Evolutionary conservation across 1,284 basidiomycete genomes (phyloP), one percentile per base, ranked within the genome.

Genomic region (Boletus sp.): DNA sequence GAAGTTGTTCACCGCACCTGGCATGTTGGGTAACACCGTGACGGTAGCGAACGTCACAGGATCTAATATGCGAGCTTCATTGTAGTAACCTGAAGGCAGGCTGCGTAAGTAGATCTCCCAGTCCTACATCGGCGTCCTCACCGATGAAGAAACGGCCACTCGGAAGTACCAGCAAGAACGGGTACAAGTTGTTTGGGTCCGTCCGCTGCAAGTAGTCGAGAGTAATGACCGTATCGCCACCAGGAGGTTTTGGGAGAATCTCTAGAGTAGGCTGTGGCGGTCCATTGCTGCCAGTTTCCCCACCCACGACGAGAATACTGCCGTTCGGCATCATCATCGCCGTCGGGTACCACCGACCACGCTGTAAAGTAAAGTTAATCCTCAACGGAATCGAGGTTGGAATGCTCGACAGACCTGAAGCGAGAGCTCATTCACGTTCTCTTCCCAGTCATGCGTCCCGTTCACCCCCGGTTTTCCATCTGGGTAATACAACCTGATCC

Each of bases 31-130:
- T 2, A 91, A 67, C 10, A 72, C 66, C 4, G 65, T 69, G 45
- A 80, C 63, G 0, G 86, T 88, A 20, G 72, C 64, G 54, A 88
- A 85, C 0, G 77, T 84, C 4, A 62, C 68, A 1, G 82, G 78
- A 52, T 89, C 75, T 13, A 88, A 70, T 50, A 88, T 78, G n/a
- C 86, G 78, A 0, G 87, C 87, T 62, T 89, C 83, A 54, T 89
- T 88, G 68, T 81, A 88, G 59, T 88, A 88, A 2, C 76, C 82
- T 84, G 48, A 33, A 38, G 6, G 23, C 33, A 26, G 23, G 3
- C 17, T 5, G 36, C 17, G 44, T 36, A 6, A 26, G n/a, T 27
- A 46, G 46, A 46, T 13, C 54, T 9, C 16, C 23, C 0, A 2
- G 26, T 25, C 1, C 1, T 2, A 4, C 3, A 4, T 6, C 19